Base-by-base conservation (phyloP, 176 grass and related monocot genomes). In the Oryza brachyantha region DNA sequence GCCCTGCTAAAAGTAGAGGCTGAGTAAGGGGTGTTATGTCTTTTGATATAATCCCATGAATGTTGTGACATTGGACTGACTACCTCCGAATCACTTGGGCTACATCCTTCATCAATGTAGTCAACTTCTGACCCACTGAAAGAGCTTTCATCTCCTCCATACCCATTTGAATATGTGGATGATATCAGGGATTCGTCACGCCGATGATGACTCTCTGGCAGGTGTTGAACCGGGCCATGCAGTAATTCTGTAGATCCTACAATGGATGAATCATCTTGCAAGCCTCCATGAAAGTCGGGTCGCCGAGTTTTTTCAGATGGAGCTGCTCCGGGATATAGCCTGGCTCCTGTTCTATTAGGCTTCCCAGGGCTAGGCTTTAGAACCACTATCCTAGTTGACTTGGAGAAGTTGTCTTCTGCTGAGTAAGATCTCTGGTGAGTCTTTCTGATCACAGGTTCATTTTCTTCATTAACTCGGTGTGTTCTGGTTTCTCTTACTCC, bases 141-240 rank as follows among this genome's bases (percentile, higher is more conserved):
- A 78, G 96, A 95, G 66, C 96, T 99, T 41, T 89, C 92, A 79
- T 99, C 96, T 64, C 88, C 92, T 78, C 84, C 84, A 85, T 91
- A 99, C 48, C 96, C 90, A 90, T 95, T 95, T 82, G 96, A 99
- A 57, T 84, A 90, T 55, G 91, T 80, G 70, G 90, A 93, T 87
- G 92, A 99, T 72, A 95, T 61, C 75, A 99, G 78, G 13, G 96
- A 99, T 70, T 99, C 96, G 54, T 98, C 96, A 62, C 71, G 83
- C 69, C 72, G 78, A 79, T 92, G 85, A 16, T 62, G 74, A 83
- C 73, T 29, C 24, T 84, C 68, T 84, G 67, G 75, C 25, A 61
- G 34, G 54, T 68, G 60, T 14, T 26, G 77, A 79, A 66, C 39
- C 37, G 22, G 77, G 35, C 45, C 73, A 65, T 54, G 73, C 69